A percentile compares a stretch with the other conserved stretches of the same genome.
Evolutionary conservation across 2,329 filamentous ascomycete species (phyloP).

Genomic region (Phyllosticta citrichinensis): DNA sequence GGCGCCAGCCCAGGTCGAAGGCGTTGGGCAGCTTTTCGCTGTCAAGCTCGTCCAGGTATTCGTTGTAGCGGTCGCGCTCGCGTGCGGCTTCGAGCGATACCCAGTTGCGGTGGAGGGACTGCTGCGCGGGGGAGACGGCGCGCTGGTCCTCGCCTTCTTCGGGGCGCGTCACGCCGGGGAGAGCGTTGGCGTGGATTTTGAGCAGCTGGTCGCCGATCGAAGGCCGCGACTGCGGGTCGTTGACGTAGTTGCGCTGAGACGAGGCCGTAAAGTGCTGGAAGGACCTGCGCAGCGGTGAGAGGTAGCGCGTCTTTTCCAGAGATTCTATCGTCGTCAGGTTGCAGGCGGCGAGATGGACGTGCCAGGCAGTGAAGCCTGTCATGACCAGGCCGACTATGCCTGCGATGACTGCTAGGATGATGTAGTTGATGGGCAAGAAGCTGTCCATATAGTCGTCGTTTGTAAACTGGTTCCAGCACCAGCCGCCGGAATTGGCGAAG

Average conservation of each 20-base stretch:
- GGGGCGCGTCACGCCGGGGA: conserved; percentile 68
- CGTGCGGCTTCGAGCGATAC: conserved; percentile 32
- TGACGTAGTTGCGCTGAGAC: conserved; percentile 30
- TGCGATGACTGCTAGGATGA: conserved; percentile 74
- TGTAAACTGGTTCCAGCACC: conserved; percentile 77
- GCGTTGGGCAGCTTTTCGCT: conserved; percentile 81
- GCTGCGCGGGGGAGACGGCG: conserved; percentile 27
- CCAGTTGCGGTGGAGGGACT: conserved; percentile 31
- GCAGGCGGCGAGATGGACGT: conserved; percentile 66
- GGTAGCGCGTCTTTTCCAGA: conserved; percentile 88
- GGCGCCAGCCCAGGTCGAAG: conserved; percentile 78
- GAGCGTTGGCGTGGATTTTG: conserved; percentile 70
- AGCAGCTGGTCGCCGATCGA: conserved; percentile 58
- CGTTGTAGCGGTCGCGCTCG: conserved; percentile 60
- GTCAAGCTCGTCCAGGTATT: conserved; percentile 84
- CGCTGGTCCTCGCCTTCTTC: conserved; percentile 65
- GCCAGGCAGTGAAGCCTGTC: conserved; percentile 83
- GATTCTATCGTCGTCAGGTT: conserved; percentile 94
- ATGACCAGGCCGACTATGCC: conserved; percentile 89
- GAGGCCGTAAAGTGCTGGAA: conserved; percentile 50
- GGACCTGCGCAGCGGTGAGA: conserved; percentile 64
- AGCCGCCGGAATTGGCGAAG: conserved; percentile 66
- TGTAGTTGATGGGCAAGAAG: conserved; percentile 80
- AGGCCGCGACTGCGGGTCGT: conserved; percentile 19
- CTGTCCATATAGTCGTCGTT: conserved; percentile 62